Evolutionary conservation across 805 yeast genomes (phyloP), one percentile per base, ranked within the genome.

Genomic region (Schwanniomyces vanrijiae): DNA sequence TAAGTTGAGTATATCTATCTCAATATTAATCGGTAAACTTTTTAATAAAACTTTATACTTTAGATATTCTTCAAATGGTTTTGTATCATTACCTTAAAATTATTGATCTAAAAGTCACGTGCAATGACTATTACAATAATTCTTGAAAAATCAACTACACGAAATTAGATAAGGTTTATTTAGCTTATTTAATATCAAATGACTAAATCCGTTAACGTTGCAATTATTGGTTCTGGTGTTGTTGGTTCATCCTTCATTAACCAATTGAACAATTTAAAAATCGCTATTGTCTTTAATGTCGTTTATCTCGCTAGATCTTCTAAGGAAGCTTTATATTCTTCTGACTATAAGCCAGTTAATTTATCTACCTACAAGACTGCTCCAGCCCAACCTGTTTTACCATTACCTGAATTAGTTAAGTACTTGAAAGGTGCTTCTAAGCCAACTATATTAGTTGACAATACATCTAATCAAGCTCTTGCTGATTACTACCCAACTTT

Each of bases 161-260:
- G 13, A 13, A 26, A n/a, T n/a, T 26, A 4, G 29, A 26, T 26
- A 26, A 31, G 35, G 20, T 31, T 28, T 5, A 5, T 6, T 2
- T 28, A 28, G 5, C 20, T 31, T 2, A 31, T 14, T 6, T 4
- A 14, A 4, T 14, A 31, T 14, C 20, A 31, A 14, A 64, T 61
- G 66, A 40, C 50, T 42, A 68, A 56, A 59, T 68, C 76, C 37
- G 76, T 73, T 34, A 71, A 73, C 53, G 68, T 73, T 37, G 78
- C 78, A 37, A 72, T 73, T 43, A 71, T 68, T 50, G 90, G 90
- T 45, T 84, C 97, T 45, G 99, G 99, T 60, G 94, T 92, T 43
- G 98, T 94, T 51, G 99, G 99, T 50, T 79, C 94, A 21, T 88
- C 96, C 43, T 90, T 90, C 73, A 74, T 94, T 66, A 80, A 79